Base-by-base conservation (phyloP, 108 stramenopile genomes). In the Cyclotella baltica region DNA sequence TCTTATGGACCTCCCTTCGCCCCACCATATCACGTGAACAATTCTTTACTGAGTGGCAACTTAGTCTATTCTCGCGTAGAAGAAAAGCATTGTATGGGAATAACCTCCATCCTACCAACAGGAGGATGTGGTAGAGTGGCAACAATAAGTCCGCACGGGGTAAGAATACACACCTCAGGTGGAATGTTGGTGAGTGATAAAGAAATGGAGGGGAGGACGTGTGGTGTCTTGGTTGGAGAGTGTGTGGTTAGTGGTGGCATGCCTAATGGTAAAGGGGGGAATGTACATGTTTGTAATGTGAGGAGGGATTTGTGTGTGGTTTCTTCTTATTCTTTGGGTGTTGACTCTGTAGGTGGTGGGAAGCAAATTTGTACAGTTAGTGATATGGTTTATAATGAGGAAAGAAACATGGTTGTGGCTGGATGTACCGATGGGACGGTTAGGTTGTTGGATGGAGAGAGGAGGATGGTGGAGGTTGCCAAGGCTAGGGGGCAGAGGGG, bases 391-490 rank as follows among this genome's bases (percentile, higher is more conserved):
- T 76, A 75, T 4, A 89, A 88, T 72, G 67, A 85, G 25, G 80
- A 81, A 2, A 76, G 81, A 43, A 75, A 78, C 55, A 80, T 75
- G 13, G 64, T 96, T 58, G 83, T 96, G 28, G 90, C 88, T 31
- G 95, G 91, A 15, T 93, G 92, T 66, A 70, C 89, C 15, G 95
- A 96, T 85, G 95, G 95, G 11, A 85, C 90, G 10, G 72, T 96
- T 25, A 88, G 90, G 25, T 36, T 96, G 0, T 62, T 96, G 46
- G 95, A 96, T 80, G 90, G 90, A 20, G 81, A 83, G 11, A 73
- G 85, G 34, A 68, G 84, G 11, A 65, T 75, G 52, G 75, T 65
- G 36, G 90, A 90, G 71, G 67, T 88, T 33, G 93, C 88, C 10
- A 92, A 83, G 51, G 58, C 90, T 0, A 85, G 73, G 56, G 87